Percentiles rank a stretch among this genome's conserved stretches.
Conservation (phyloP, 2,329 filamentous ascomycete genomes). For the Chaetomiaceae sp. region DNA sequence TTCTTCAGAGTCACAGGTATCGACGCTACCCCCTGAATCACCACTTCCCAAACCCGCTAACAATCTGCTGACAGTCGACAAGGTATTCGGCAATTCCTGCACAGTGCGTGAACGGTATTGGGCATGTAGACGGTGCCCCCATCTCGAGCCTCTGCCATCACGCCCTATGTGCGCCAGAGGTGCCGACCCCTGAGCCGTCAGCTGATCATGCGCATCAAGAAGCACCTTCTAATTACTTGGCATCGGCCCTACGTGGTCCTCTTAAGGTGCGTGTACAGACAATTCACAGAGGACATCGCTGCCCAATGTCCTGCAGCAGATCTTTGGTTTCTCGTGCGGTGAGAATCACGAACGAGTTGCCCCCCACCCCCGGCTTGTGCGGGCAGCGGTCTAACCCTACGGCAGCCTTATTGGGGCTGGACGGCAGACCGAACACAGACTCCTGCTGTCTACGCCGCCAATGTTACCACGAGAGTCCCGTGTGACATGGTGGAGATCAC, state of each 20-base stretch:
- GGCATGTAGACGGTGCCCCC: conserved; percentile 33
- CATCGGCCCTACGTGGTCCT: conserved; percentile 53
- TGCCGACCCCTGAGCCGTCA: background rate
- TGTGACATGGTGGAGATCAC: conserved; percentile 28
- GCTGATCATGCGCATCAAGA: conserved; percentile 31
- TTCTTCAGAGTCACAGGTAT: conserved; percentile 49
- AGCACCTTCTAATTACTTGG: conserved; percentile 50
- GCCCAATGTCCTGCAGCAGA: conserved; percentile 41
- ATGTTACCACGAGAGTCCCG: conserved; percentile 12
- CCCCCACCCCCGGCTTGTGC: conserved; percentile 36
- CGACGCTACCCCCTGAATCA: background rate
- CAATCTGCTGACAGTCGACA: conserved; percentile 5
- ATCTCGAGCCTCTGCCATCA: conserved; percentile 44
- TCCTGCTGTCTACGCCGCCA: conserved; percentile 31
- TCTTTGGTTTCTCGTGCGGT: conserved; percentile 44
- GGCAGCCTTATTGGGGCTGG: conserved; percentile 44
- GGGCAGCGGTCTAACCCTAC: conserved; percentile 44
- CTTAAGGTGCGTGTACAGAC: conserved; percentile 44
- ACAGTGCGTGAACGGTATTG: conserved; percentile 34
- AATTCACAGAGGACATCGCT: background rate
- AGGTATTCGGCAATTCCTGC: conserved; percentile 35
- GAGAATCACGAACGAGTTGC: conserved; percentile 43
- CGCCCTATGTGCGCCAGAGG: conserved; percentile 35
- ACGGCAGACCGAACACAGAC: conserved; percentile 42
- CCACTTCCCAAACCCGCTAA: conserved; percentile 4